phyloP scores from a whole-genome alignment of 331 rosid species.

The Erythrophleum ivorense region DNA sequence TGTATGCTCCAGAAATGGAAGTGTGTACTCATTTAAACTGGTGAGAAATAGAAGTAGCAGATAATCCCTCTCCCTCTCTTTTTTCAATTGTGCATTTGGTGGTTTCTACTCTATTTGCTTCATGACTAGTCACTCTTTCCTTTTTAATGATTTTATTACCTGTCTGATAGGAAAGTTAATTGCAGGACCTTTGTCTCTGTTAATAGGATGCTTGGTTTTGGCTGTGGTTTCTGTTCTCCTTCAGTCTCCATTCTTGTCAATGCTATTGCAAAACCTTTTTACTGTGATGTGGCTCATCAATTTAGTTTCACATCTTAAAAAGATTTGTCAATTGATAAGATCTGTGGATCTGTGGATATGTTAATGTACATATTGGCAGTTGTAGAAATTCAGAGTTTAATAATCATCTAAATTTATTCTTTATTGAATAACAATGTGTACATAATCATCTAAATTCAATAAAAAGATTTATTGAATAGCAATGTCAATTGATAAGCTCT shows the following conservation, averaged over 20 bases:
- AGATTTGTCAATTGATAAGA: background rate
- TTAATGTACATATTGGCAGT: background rate
- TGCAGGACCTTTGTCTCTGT: background rate
- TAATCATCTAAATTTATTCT: too few species aligned
- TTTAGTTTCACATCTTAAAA: background rate
- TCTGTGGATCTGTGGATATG: background rate
- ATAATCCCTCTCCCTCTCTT: background rate
- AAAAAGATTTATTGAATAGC: too few species aligned
- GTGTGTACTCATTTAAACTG: slow-evolving; percentile 68
- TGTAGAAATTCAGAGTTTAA: too few species aligned
- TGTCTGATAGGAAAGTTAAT: slow-evolving; percentile 20
- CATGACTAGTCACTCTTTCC: slow-evolving; percentile 8
- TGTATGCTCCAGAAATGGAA: slow-evolving; percentile 83
- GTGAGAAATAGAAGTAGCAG: slow-evolving; percentile 45
- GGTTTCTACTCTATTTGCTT: slow-evolving; percentile 8
- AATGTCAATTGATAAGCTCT: too few species aligned
- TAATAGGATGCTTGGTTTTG: background rate
- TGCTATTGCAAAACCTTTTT: background rate
- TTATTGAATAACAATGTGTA: too few species aligned
- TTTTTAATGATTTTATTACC: background rate
- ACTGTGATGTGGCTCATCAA: background rate
- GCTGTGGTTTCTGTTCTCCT: background rate
- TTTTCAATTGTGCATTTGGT: background rate
- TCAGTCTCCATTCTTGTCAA: background rate
- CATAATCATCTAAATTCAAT: too few species aligned